phyloP scores from a whole-genome alignment of 192 early-diverging fungal genomes.

The Podila epigama region DNA sequence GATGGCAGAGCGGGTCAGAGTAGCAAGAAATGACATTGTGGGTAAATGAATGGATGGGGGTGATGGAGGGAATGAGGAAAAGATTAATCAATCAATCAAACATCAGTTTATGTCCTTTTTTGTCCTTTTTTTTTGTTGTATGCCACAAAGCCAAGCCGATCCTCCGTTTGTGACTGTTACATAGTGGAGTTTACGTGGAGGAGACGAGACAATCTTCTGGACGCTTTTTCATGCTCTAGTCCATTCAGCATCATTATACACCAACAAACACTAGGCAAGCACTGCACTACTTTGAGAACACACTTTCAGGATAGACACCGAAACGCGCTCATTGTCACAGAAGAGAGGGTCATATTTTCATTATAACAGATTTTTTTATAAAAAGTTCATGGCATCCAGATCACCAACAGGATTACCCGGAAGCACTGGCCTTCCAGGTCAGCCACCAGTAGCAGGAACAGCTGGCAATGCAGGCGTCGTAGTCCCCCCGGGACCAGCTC shows the following conservation, averaged over 20 bases:
- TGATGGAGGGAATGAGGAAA: neutral
- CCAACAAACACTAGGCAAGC: too few species aligned
- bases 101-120: neutral
- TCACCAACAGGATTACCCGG: conserved; percentile 7
- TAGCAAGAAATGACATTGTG: conserved; percentile 26
- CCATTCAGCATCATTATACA: too few species aligned
- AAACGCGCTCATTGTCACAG: too few species aligned
- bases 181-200: too few species aligned
- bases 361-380: too few species aligned
- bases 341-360: too few species aligned
- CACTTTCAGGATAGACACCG: too few species aligned
- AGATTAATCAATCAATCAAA: neutral
- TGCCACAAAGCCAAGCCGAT: neutral
- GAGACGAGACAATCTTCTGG: too few species aligned
- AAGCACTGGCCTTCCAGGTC: conserved; percentile 12
- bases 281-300: too few species aligned
- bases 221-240: too few species aligned
- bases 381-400: conserved; percentile 22
- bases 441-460: neutral
- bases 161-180: neutral
- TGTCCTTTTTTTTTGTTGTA: neutral
- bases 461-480: neutral
- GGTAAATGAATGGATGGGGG: neutral
- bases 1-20: conserved; percentile 17
- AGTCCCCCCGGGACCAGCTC: conserved; percentile 5